Percentiles rank a stretch among this genome's conserved stretches.
Conservation (phyloP, 495 filamentous ascomycete species). For the Aspergillus steynii region DNA sequence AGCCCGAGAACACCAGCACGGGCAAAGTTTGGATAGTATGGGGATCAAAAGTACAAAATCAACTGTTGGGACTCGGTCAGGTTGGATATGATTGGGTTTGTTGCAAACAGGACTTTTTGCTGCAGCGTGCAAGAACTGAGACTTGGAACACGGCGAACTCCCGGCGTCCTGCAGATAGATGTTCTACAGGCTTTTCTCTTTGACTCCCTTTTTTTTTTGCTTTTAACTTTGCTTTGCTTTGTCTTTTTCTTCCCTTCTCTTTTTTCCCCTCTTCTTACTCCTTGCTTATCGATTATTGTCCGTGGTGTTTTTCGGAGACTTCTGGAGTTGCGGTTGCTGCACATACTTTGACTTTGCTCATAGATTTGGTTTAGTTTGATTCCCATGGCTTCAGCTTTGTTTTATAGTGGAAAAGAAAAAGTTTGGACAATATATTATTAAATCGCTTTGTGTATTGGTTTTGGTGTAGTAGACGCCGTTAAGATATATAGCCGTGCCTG, state of each 20-base stretch:
- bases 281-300: constrained; percentile 4
- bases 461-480: neutral
- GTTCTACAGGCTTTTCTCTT: constrained; percentile 14
- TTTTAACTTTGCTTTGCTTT: constrained; percentile 4
- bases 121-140: constrained; percentile 20
- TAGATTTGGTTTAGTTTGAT: constrained; percentile 28
- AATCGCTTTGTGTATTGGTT: neutral
- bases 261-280: neutral
- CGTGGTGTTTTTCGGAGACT: constrained; percentile 18
- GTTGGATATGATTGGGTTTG: constrained; percentile 4
- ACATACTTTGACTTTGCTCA: constrained; percentile 18
- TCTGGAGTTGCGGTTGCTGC: constrained; percentile 12
- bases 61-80: neutral
- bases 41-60: neutral
- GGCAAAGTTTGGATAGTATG: neutral
- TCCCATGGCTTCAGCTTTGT: constrained; percentile 19
- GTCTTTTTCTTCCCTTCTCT: constrained; percentile 8
- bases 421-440: constrained; percentile 8
- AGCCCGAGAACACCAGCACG: neutral
- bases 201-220: constrained; percentile 1
- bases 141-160: constrained; percentile 25
- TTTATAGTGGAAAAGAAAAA: constrained; percentile 13
- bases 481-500: too few relatives aligned
- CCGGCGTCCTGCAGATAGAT: constrained; percentile 37
- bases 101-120: neutral